Evolutionary conservation across 2,329 filamentous ascomycete genomes (phyloP), one percentile per base, ranked within the genome.

Genomic region (Botrytis paeoniae): DNA sequence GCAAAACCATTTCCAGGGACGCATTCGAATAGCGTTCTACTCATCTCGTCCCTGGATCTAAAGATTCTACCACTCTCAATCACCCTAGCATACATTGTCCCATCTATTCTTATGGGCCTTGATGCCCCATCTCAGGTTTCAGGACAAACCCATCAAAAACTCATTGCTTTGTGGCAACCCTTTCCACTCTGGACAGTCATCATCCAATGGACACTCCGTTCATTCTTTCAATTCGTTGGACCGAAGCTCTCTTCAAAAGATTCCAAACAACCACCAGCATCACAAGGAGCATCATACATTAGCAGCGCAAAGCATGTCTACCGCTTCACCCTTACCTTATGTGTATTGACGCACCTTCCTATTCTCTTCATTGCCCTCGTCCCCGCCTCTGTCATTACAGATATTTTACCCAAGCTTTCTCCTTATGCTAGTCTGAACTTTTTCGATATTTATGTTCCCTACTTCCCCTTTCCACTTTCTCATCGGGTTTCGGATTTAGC

Each of bases 101-200:
- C 86, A 0, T 81, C 83, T 0, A 72, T 83, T 35, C 75, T 84
- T 6, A 83, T 87, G 81, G 77, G 80, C 18, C 78, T 86, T 7
- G 84, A 85, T 1, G 80, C 82, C 3, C 85, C 84, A 0, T 77
- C 77, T 0, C 35, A 81, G 1, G 75, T 85, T 22, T 81, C 81
- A 2, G 77, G 82, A 25, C 79, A 82, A n/a, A 79, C 81, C 20
- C 86, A 86, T 75, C 86, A 87, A 76, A 80, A 81, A 35, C 82
- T 84, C 72, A 84, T 86, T 39, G 84, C 84, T 1, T 75, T 85
- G 63, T 87, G 86, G 85, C 85, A 88, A 75, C 79, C 82, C 6
- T 88, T 86, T 79, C 85, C 86, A 0, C 76, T 85, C 29, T 85
- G 83, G 77, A 82, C 85, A 10, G 82, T 82, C 5, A 69, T 85